Evolutionary conservation across 495 filamentous ascomycete species (phyloP), one percentile per base, ranked within the genome.

Genomic region (Trichocladium uniseriatum): DNA sequence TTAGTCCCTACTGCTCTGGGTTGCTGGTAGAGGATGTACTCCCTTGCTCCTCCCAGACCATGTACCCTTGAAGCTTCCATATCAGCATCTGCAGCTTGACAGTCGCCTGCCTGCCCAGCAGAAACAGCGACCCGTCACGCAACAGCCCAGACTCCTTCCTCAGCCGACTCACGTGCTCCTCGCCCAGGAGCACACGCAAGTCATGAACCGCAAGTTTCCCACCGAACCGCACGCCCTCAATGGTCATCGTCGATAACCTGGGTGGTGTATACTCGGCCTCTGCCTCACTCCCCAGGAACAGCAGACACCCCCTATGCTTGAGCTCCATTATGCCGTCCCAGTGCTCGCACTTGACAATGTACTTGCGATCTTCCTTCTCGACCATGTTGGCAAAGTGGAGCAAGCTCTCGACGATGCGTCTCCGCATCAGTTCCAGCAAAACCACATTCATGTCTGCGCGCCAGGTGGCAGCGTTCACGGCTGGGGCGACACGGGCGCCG

Each of bases 31-130:
- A n/a, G n/a, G n/a, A 3, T 8, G 24, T 27, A 8, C 4, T 18
- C 21, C 15, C 20, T 9, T 18, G 37, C 15, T 32, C 36, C 34
- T 54, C 43, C 36, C 49, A 55, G 9, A 57, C 57, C 48, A 84
- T 27, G 52, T 77, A 86, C 0, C 76, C 79, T 53, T 86, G 77
- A 14, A 89, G 57, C 55, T 79, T 82, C 84, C 85, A 87, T 36
- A 91, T 54, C 36, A 69, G 59, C 53, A 78, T 40, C 62, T 87
- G 72, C 36, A 80, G 51, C 7, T 73, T 56, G 7, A 76, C 45
- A 1, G 75, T 81, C n/a, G 62, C 57, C n/a, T 52, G 49, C n/a
- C 67, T 52, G 20, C 61, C 58, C 38, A 78, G 54, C 41, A 74
- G 53, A 21, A 73, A 70, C 22, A 77, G 54, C 3, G 52, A 57